Conservation (phyloP, 2,329 filamentous ascomycete species). For the Botrytis medusae region DNA sequence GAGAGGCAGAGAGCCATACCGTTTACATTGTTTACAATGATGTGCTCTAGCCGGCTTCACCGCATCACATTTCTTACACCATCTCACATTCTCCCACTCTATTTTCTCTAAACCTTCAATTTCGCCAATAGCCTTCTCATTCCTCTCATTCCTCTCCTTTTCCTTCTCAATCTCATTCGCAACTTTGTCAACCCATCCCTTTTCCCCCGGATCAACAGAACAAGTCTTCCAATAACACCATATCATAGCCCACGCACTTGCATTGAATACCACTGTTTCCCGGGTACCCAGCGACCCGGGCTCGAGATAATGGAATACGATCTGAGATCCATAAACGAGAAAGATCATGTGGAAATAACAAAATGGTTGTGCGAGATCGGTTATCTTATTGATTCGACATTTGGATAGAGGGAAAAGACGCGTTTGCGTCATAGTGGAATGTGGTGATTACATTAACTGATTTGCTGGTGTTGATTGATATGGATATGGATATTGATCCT, state of each 20-base stretch:
- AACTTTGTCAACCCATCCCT: slow-evolving; percentile 39
- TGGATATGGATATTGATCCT: neutral
- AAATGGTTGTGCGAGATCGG: slow-evolving; percentile 62
- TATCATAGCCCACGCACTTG: slow-evolving; percentile 47
- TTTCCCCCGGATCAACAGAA: slow-evolving; percentile 58
- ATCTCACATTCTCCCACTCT: slow-evolving; percentile 44
- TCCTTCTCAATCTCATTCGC: slow-evolving; percentile 6
- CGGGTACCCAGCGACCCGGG: slow-evolving; percentile 58
- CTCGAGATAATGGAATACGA: slow-evolving; percentile 62
- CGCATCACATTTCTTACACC: slow-evolving; percentile 75
- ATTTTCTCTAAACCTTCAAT: slow-evolving; percentile 20
- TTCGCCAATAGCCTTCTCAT: slow-evolving; percentile 33
- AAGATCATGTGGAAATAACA: slow-evolving; percentile 67
- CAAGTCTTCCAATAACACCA: slow-evolving; percentile 63
- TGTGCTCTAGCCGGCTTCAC: slow-evolving; percentile 76
- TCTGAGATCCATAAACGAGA: slow-evolving; percentile 71
- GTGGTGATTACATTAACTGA: neutral
- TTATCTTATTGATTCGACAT: slow-evolving; percentile 26
- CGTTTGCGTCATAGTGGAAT: slow-evolving; percentile 16
- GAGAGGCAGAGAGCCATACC: slow-evolving; percentile 42
- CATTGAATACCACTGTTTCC: slow-evolving; percentile 66
- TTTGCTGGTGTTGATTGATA: neutral
- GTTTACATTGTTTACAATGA: slow-evolving; percentile 75
- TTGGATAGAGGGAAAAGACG: slow-evolving; percentile 11
- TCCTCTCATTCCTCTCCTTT: slow-evolving; percentile 8